Evolutionary conservation across 2,329 filamentous ascomycete species (phyloP), one percentile per base, ranked within the genome.

Genomic region (Epicoccum nigrum): DNA sequence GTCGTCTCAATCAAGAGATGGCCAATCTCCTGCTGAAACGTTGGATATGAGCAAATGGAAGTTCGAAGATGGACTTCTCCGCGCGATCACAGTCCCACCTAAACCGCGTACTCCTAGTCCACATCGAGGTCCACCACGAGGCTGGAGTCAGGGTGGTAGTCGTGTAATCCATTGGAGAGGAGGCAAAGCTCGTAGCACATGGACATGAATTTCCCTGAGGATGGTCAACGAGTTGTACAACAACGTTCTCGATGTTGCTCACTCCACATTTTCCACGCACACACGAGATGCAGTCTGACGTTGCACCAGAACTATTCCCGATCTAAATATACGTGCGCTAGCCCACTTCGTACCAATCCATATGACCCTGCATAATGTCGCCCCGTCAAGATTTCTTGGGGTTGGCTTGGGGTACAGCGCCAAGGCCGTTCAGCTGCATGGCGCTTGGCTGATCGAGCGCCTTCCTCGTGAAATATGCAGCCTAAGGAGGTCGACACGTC

Each of bases 401-500:
- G 13, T 44, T 48, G 42, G 37, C 32, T 30, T 30, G 28, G 28
- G 13, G 28, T 30, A 13, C 12, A 13, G 25, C 15, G 49, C 49
- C 42, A 46, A 51, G 49, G 37, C 30, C 8, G 8, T 20, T 38
- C 31, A 53, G 28, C 28, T 47, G 43, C 43, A 23, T 47, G 38
- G 49, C 49, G 39, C 33, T 44, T 27, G 49, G 37, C 25, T 37
- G 27, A 45, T 46, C 31, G 17, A 25, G 23, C 23, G 2, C 23
- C 1, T 9, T 25, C 2, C 23, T 9, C 23, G 23, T 25, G 9
- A 25, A n/a, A n/a, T n/a, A 45, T 7, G 38, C 38, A 38, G 43
- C 25, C 33, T 33, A 34, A 43, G 11, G 13, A 31, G 28, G 32
- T 38, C 43, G 43, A 39, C 50, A 47, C 50, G 50, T 53, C 50